A percentile compares a stretch with the other conserved stretches of the same genome.
phyloP scores from a whole-genome alignment of 2,329 filamentous ascomycete species.

The Penicillium sp. region DNA sequence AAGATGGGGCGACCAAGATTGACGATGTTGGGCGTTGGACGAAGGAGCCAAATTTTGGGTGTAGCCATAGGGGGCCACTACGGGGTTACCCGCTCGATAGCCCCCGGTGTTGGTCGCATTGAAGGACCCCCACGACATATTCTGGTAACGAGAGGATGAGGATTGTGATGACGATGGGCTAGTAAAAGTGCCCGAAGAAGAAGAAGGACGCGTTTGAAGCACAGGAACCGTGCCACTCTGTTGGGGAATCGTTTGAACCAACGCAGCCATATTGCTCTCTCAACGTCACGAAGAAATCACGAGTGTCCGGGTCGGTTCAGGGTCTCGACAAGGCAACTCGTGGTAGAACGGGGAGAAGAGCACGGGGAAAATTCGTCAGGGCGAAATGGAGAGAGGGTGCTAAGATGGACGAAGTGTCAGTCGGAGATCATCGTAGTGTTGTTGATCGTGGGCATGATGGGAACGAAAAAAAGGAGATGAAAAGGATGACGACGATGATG shows the following conservation, averaged over 20 bases:
- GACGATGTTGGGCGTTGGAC: slow-evolving; percentile 56
- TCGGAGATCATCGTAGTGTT: slow-evolving; percentile 16
- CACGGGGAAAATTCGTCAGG: slow-evolving; percentile 14
- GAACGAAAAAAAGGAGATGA: too few species aligned
- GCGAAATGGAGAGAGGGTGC: slow-evolving; percentile 18
- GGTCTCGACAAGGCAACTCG: slow-evolving; percentile 26
- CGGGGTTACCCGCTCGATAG: slow-evolving; percentile 57
- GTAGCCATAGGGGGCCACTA: slow-evolving; percentile 79
- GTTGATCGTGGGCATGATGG: background rate
- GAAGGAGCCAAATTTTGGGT: slow-evolving; percentile 67
- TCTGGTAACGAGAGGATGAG: slow-evolving; percentile 42
- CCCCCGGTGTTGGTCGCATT: slow-evolving; percentile 47
- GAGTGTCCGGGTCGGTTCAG: slow-evolving; percentile 25
- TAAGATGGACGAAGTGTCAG: slow-evolving; percentile 28
- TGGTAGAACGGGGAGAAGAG: slow-evolving; percentile 2
- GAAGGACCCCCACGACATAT: slow-evolving; percentile 48
- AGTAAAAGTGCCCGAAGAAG: slow-evolving; percentile 63
- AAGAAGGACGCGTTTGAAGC: slow-evolving; percentile 73
- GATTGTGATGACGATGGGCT: slow-evolving; percentile 35
- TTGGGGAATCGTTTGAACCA: slow-evolving; percentile 80
- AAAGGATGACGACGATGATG: background rate
- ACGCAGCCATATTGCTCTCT: slow-evolving; percentile 72
- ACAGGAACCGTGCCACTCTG: slow-evolving; percentile 74
- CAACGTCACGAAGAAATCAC: slow-evolving; percentile 20
- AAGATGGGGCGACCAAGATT: slow-evolving; percentile 58